phyloP scores from a whole-genome alignment of 176 grass and related monocot genomes.

The Areca catechu region DNA sequence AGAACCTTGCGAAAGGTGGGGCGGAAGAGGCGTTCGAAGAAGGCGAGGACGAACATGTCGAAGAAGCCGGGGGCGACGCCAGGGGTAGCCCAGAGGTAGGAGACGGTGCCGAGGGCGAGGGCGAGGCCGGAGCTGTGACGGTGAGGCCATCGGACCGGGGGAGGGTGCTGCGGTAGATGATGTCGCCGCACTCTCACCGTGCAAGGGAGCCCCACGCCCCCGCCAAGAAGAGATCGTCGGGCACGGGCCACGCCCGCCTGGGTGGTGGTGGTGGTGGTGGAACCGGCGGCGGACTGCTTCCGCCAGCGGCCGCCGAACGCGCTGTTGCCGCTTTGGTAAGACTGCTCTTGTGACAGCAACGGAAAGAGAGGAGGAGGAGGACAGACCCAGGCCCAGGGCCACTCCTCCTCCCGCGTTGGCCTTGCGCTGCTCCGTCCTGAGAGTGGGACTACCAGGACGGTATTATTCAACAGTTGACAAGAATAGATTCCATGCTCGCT shows the following conservation, averaged over 20 bases:
- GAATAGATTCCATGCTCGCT: no score
- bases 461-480: no score
- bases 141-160: constrained; percentile 67
- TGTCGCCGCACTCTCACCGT: constrained; percentile 93
- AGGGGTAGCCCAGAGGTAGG: constrained; percentile 91
- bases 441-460: no score
- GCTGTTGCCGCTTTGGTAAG: no score
- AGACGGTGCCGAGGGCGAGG: constrained; percentile 44
- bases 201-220: constrained; percentile 91
- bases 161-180: constrained; percentile 97
- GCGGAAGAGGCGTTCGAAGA: constrained; percentile 63
- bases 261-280: constrained; percentile 3
- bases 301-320: no score
- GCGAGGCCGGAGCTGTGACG: constrained; percentile 51
- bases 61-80: constrained; percentile 94
- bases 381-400: constrained; percentile 13
- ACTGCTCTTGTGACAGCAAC: no score
- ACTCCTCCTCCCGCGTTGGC: constrained; percentile 5
- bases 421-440: neutral
- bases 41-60: constrained; percentile 93
- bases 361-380: constrained; percentile 12
- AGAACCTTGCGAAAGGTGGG: constrained; percentile 76
- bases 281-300: neutral
- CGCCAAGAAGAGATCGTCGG: constrained; percentile 60
- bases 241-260: constrained; percentile 23